Evolutionary conservation across 352 stramenopile genomes (phyloP), one percentile per base, ranked within the genome.

Genomic region (Elongisporangium undulatum): DNA sequence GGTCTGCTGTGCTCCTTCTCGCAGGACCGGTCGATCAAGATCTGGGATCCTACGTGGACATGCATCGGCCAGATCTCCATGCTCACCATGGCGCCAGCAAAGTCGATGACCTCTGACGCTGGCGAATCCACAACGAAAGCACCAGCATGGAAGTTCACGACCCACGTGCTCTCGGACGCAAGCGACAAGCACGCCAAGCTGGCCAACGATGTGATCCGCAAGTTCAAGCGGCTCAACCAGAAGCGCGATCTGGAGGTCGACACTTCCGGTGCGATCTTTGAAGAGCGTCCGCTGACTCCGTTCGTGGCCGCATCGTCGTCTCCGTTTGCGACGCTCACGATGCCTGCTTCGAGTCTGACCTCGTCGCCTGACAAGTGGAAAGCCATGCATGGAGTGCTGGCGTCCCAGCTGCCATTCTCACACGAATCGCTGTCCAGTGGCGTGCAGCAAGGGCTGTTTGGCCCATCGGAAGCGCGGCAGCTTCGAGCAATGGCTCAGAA

Each of bases 11-110:
- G 82, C 3, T 83, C 75, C 7, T 67, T 75, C 24, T 80, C 71
- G 1, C 58, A 61, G 9, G 80, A 90, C 50, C 60, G 71, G 0
- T 53, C 69, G 0, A 68, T 87, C 15, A 81, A 80, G 48, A 62
- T 90, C 19, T 90, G 80, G 80, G 72, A 86, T 49, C 41, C 59
- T 3, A 58, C 52, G 4, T 52, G 66, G 54, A 58, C 60, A 3
- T 87, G 78, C 41, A 59, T 85, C 2, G 80, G 80, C 4, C 69
- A 66, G n/a, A 82, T 90, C n/a, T 68, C 75, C 49, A 84, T 74
- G 12, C 61, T 51, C 7, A 52, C 50, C 26, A 52, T 63, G 53
- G 16, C 26, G 29, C 9, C 24, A 23, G 13, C 62, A 69, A 10
- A 68, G 50, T 45, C 38, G 8, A 34, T 34, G n/a, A n/a, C n/a